Percentiles rank a stretch among this genome's conserved stretches.
phyloP scores from a whole-genome alignment of 805 yeast species.

The Komagataella populi region DNA sequence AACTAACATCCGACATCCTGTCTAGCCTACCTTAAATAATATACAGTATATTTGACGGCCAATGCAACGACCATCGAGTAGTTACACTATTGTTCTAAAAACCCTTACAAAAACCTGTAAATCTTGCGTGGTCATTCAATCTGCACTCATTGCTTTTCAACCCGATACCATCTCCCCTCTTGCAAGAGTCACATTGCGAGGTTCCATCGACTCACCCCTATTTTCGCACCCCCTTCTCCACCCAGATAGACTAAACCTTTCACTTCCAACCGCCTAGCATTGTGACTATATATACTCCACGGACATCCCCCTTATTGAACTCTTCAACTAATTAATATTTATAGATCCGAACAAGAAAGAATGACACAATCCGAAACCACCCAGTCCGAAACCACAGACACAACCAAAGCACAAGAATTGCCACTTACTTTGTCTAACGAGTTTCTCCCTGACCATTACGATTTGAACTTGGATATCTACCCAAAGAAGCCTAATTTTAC shows the following conservation, averaged over 20 bases:
- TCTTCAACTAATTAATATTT: neutral
- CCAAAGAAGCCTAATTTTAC: constrained; percentile 31
- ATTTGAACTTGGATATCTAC: constrained; percentile 19
- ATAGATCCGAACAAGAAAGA: neutral
- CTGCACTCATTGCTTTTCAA: neutral
- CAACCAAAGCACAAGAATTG: constrained; percentile 5
- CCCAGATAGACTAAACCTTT: neutral
- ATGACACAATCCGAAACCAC: neutral
- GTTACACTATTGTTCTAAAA: neutral
- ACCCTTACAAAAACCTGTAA: neutral
- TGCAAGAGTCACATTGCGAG: neutral
- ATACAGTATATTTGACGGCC: neutral
- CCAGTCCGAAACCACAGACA: neutral
- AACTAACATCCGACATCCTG: neutral
- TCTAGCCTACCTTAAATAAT: neutral
- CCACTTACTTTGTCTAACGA: constrained; percentile 13
- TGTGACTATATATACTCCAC: neutral
- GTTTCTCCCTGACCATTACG: constrained; percentile 23
- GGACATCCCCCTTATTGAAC: neutral
- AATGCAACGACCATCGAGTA: neutral
- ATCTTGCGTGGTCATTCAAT: neutral
- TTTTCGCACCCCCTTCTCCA: neutral
- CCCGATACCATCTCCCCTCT: neutral
- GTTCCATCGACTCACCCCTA: neutral
- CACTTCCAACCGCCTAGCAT: neutral